Percentiles rank a stretch among this genome's conserved stretches.
Conservation (phyloP, 768 basidiomycete genomes). For the Amanita pseudoporphyria region DNA sequence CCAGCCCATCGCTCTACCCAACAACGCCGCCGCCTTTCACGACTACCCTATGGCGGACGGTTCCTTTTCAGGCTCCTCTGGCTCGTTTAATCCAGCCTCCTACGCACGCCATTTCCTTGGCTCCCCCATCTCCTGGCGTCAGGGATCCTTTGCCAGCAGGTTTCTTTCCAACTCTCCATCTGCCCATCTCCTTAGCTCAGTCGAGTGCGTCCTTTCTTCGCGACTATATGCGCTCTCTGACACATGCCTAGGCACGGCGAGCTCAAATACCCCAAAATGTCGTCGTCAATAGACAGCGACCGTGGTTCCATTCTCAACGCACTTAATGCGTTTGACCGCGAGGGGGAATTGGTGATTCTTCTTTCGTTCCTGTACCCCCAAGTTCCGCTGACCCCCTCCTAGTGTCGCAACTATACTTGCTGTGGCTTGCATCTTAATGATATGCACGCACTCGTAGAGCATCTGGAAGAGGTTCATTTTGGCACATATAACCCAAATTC, state of each 20-base stretch:
- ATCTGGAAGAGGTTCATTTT: conserved; percentile 88
- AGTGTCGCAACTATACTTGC: conserved; percentile 87
- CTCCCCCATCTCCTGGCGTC: conserved; percentile 64
- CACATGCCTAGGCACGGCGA: conserved; percentile 19
- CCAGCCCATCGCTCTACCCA: conserved; percentile 39
- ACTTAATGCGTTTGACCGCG: conserved; percentile 53
- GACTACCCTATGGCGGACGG: conserved; percentile 36
- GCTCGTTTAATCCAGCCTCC: conserved; percentile 55
- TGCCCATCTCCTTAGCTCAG: conserved; percentile 46
- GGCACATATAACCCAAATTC: conserved; percentile 46
- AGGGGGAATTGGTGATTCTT: conserved; percentile 60
- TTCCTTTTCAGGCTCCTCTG: conserved; percentile 38
- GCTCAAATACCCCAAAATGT: conserved; percentile 25
- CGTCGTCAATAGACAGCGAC: conserved; percentile 52
- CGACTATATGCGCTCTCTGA: background rate
- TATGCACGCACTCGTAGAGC: conserved; percentile 65
- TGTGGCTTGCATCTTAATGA: conserved; percentile 65
- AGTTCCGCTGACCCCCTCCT: background rate
- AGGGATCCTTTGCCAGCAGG: conserved; percentile 54
- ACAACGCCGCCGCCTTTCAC: conserved; percentile 9
- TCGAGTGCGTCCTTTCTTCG: conserved; percentile 39
- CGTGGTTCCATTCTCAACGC: conserved; percentile 50
- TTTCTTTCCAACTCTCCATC: conserved; percentile 58
- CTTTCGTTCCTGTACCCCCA: background rate
- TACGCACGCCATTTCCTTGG: conserved; percentile 63